phyloP scores from a whole-genome alignment of 2,329 filamentous ascomycete species.

The Fusarium algeriense region DNA sequence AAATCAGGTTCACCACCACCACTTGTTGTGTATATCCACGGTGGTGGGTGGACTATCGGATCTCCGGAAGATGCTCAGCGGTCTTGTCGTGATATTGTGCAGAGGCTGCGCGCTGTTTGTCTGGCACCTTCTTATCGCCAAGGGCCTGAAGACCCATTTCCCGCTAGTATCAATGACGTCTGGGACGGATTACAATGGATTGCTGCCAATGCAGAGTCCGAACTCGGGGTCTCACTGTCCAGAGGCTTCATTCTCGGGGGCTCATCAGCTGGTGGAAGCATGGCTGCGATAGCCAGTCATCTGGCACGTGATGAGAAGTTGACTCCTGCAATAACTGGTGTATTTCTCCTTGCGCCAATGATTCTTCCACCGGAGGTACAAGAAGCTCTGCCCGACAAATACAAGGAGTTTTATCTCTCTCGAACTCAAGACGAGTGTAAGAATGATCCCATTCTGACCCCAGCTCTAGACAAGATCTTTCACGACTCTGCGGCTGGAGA shows the following conservation, averaged over 20 bases:
- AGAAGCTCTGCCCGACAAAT: background rate
- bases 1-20: fast-evolving
- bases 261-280: constrained; percentile 1
- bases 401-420: background rate
- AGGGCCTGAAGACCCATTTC: background rate
- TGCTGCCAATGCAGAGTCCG: background rate
- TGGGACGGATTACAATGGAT: constrained; percentile 5
- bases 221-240: background rate
- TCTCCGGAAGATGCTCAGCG: background rate
- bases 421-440: background rate
- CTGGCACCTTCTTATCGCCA: background rate
- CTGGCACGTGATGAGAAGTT: background rate
- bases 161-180: background rate
- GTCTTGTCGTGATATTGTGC: background rate
- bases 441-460: background rate
- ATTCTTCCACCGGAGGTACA: background rate
- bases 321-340: background rate
- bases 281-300: constrained; percentile 5
- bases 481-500: background rate
- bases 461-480: background rate
- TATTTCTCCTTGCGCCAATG: constrained; percentile 3
- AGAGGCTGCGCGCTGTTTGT: background rate
- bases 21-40: background rate
- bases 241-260: background rate
- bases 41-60: constrained; percentile 4